These are phyloP conservation scores for Trifolium dubium DNA, from an alignment of 306 rosid genomes.

Conservation along the genomic window DNA sequence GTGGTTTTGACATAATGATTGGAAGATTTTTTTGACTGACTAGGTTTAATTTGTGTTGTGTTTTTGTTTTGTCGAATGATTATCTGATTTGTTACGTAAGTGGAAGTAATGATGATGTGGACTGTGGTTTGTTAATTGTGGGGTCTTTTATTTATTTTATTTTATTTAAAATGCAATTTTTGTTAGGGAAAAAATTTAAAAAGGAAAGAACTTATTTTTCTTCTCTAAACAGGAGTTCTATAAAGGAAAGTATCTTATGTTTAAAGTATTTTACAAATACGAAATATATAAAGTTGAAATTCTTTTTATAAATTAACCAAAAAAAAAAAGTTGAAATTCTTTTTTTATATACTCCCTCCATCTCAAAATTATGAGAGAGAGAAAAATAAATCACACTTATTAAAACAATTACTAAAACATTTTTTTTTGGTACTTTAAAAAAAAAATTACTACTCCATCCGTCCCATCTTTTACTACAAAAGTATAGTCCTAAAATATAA, in stretches of 20 bases:
- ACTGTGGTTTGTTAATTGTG: neutral
- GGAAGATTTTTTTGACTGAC: neutral
- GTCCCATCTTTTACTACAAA: too few relatives aligned
- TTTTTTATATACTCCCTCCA: too few relatives aligned
- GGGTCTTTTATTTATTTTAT: neutral
- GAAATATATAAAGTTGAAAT: neutral
- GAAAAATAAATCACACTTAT: too few relatives aligned
- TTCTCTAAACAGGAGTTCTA: neutral
- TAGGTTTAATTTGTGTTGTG: neutral
- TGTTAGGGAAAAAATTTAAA: neutral
- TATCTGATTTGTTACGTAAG: neutral
- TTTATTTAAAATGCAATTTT: neutral
- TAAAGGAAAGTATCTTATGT: conserved; percentile 22
- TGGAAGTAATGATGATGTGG: conserved; percentile 10
- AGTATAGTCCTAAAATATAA: too few relatives aligned
- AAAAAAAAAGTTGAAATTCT: too few relatives aligned
- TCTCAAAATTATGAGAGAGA: too few relatives aligned
- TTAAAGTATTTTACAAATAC: conserved; percentile 2
- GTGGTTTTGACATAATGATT: conserved; percentile 47
- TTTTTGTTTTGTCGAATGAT: neutral
- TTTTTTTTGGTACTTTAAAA: too few relatives aligned
- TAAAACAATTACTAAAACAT: too few relatives aligned
- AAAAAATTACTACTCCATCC: too few relatives aligned
- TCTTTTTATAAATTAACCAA: too few relatives aligned
- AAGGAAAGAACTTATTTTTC: neutral